phyloP scores from a whole-genome alignment of 306 rosid species.

The Castanea sativa region DNA sequence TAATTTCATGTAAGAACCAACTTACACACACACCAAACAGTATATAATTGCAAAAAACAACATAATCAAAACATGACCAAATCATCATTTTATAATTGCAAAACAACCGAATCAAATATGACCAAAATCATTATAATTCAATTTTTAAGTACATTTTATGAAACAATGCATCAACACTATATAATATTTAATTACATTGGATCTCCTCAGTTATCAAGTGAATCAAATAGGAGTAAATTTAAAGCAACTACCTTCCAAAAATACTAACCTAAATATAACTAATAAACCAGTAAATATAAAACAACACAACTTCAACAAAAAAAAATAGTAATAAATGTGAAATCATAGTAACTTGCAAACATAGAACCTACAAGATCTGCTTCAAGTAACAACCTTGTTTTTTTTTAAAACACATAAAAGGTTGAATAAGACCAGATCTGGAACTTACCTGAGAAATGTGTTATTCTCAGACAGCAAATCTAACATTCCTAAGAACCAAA shows the following conservation, averaged over 20 bases:
- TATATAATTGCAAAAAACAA: neutral
- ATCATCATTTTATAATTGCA: neutral
- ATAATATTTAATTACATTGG: no score
- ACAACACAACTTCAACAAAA: no score
- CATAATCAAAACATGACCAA: neutral
- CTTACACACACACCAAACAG: neutral
- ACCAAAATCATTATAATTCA: no score
- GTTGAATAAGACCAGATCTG: constrained; percentile 54
- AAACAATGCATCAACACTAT: no score
- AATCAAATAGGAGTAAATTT: neutral
- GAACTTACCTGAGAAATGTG: constrained; percentile 48
- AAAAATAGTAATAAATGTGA: neutral
- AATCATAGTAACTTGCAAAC: neutral
- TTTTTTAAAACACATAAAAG: neutral
- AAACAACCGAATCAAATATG: no score
- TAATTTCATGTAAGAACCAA: neutral
- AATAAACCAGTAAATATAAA: neutral
- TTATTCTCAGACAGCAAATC: constrained; percentile 45
- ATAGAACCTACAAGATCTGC: constrained; percentile 44
- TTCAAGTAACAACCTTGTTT: neutral
- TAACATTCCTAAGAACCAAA: constrained; percentile 55
- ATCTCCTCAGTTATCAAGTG: no score
- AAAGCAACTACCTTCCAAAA: neutral
- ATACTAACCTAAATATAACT: neutral
- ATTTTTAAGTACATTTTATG: no score